Conservation (phyloP, 257 asterid species). For the Phtheirospermum japonicum region DNA sequence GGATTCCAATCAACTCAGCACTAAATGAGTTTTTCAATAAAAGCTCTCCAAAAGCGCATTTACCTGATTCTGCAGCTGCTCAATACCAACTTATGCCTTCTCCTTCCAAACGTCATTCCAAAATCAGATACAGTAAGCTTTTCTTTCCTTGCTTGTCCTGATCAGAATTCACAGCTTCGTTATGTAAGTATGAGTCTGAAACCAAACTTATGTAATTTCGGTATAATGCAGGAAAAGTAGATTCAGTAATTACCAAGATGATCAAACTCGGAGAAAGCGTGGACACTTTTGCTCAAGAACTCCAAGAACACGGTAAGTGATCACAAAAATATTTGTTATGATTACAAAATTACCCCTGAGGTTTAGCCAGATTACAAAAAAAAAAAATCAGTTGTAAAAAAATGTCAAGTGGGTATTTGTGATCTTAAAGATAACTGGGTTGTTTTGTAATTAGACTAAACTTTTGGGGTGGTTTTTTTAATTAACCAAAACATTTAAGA, state of each 20-base stretch:
- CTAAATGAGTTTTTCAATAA: slow-evolving; percentile 10
- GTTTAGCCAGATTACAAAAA: not conserved
- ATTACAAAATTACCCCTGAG: not conserved
- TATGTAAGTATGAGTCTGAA: not conserved
- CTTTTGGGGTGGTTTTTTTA: not conserved
- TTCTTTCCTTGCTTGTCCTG: not conserved
- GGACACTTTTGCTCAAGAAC: slow-evolving; percentile 43
- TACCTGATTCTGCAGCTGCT: slow-evolving; percentile 22
- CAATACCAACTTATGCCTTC: slow-evolving; percentile 22
- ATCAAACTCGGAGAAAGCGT: slow-evolving; percentile 36
- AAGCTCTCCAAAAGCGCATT: slow-evolving; percentile 3
- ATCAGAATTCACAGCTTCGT: slow-evolving; percentile 1
- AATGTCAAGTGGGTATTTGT: too few relatives aligned
- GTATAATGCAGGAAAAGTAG: slow-evolving; percentile 31
- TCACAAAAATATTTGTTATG: not conserved
- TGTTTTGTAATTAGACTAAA: not conserved
- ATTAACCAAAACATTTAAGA: not conserved
- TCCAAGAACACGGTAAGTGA: slow-evolving; percentile 37
- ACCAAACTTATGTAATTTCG: not conserved
- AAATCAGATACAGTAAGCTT: slow-evolving; percentile 17
- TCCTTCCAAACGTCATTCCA: slow-evolving; percentile 19
- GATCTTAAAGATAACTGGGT: too few relatives aligned
- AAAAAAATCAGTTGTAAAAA: too few relatives aligned
- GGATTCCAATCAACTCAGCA: not conserved
- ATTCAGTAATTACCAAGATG: slow-evolving; percentile 33